These are phyloP conservation scores for Priceomyces castillae DNA, from an alignment of 805 yeast genomes.

Conservation along the genomic window DNA sequence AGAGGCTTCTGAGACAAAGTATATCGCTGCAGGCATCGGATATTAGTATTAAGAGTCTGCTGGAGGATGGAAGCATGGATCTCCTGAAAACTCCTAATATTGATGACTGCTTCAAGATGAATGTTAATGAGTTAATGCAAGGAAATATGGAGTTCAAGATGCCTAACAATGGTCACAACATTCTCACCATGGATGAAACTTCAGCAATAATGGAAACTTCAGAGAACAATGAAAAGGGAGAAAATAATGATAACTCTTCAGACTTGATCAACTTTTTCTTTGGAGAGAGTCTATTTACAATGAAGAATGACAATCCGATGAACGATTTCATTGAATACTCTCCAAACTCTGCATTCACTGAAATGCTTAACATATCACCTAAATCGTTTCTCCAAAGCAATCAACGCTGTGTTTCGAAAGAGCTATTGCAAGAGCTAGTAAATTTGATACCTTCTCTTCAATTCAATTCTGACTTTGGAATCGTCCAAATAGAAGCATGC, in stretches of 20 bases:
- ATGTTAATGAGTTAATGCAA: background rate
- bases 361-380: conserved; percentile 6
- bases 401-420: conserved; percentile 2
- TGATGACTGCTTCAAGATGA: background rate
- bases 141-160: background rate
- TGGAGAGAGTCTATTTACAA: conserved; percentile 10
- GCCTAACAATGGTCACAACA: background rate
- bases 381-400: conserved; percentile 2
- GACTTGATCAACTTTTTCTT: conserved; percentile 21
- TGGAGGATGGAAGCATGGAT: background rate
- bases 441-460: conserved; percentile 6
- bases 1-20: background rate
- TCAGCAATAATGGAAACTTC: background rate
- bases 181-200: too few species aligned
- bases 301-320: background rate
- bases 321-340: conserved; percentile 4
- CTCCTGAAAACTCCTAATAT: background rate
- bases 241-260: conserved; percentile 10
- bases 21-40: background rate
- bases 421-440: background rate
- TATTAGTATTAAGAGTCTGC: background rate
- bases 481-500: conserved; percentile 6
- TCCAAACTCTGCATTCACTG: conserved; percentile 7
- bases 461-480: conserved; percentile 6
- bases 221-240: background rate